phyloP scores from a whole-genome alignment of 225 moss, liverwort and hornwort species.

The Lunularia cruciata region DNA sequence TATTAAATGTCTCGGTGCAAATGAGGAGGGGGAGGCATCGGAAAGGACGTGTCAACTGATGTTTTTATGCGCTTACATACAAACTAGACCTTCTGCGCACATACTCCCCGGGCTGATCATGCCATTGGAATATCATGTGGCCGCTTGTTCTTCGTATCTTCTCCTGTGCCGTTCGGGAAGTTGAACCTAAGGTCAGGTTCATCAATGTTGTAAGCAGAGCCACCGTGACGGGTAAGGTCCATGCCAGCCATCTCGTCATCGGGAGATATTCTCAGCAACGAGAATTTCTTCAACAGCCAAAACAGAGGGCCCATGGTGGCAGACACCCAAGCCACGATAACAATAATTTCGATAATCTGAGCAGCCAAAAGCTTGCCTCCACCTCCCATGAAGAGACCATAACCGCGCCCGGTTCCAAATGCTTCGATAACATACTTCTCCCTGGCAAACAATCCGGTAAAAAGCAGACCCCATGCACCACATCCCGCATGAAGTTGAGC shows the following conservation, averaged over 20 bases:
- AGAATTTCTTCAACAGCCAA: slow-evolving; percentile 43
- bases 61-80: too few species aligned
- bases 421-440: slow-evolving; percentile 46
- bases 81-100: too few species aligned
- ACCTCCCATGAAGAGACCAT: slow-evolving; percentile 85
- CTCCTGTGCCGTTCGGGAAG: neutral
- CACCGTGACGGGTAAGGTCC: slow-evolving; percentile 82
- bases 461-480: slow-evolving; percentile 81
- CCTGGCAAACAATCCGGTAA: slow-evolving; percentile 77
- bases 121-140: neutral
- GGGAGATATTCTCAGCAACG: slow-evolving; percentile 56
- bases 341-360: slow-evolving; percentile 74
- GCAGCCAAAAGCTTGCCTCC: slow-evolving; percentile 73
- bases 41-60: slow-evolving; percentile 8
- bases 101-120: neutral
- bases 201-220: slow-evolving; percentile 60
- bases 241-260: slow-evolving; percentile 80
- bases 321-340: slow-evolving; percentile 57
- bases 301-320: slow-evolving; percentile 71
- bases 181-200: slow-evolving; percentile 29
- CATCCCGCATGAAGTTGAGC: slow-evolving; percentile 87
- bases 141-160: slow-evolving; percentile 17
- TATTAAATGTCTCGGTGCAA: too few species aligned
- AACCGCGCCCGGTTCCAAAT: slow-evolving; percentile 28
- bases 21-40: neutral